These are phyloP conservation scores for Yamadazyma triangularis DNA, from an alignment of 1,139 yeast species.

Conservation along the genomic window DNA sequence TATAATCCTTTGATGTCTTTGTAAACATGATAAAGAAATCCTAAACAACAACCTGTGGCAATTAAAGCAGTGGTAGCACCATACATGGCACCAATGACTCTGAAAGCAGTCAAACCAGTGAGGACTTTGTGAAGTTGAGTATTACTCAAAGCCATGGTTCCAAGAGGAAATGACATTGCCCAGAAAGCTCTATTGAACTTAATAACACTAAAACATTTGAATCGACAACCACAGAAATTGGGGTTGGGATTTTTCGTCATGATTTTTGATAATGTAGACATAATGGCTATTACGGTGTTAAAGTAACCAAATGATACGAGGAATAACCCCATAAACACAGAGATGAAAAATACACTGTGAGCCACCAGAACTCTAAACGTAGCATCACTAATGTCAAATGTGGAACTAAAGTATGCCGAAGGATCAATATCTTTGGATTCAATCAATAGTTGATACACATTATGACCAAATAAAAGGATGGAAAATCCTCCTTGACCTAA, in stretches of 20 bases:
- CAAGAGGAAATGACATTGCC: slow-evolving; percentile 89
- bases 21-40: slow-evolving; percentile 17
- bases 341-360: too few relatives aligned
- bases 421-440: too few relatives aligned
- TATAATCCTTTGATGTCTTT: slow-evolving; percentile 4
- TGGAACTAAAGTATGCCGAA: too few relatives aligned
- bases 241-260: slow-evolving; percentile 25
- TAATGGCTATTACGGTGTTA: slow-evolving; percentile 52
- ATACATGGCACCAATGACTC: slow-evolving; percentile 59
- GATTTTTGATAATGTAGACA: slow-evolving; percentile 36
- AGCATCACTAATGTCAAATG: too few relatives aligned
- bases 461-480: slow-evolving; percentile 52
- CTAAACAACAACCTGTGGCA: slow-evolving; percentile 27
- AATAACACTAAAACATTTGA: slow-evolving; percentile 23
- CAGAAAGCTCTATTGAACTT: slow-evolving; percentile 65
- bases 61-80: slow-evolving; percentile 34
- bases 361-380: too few relatives aligned
- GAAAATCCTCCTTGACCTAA: slow-evolving; percentile 82
- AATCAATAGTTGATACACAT: slow-evolving; percentile 19
- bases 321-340: slow-evolving; percentile 37
- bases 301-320: slow-evolving; percentile 61
- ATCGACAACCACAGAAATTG: slow-evolving; percentile 12
- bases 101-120: slow-evolving; percentile 42
- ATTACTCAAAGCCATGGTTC: slow-evolving; percentile 70
- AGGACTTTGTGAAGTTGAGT: slow-evolving; percentile 43